Base-by-base conservation (phyloP, 1,284 basidiomycete species). In the Malassezia yamatoensis region DNA sequence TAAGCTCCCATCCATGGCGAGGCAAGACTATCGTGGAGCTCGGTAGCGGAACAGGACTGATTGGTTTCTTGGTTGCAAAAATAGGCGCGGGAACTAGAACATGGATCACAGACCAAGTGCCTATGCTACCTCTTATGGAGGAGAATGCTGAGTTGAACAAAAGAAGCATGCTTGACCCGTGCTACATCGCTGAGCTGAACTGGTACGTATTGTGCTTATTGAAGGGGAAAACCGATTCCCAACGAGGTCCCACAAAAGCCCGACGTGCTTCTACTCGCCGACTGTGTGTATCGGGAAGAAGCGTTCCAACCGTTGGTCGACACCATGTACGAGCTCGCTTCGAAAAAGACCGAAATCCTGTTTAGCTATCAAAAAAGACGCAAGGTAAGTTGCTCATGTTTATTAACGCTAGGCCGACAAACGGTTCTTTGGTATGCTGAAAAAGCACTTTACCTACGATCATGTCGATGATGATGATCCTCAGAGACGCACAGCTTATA, bases 281-380 rank as follows among this genome's bases (percentile, higher is more conserved):
- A 96, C 72, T 96, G 90, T 68, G 89, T 96, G 5, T 96, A 96
- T 77, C 88, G 89, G 64, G 90, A 94, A 67, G 71, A 76, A 16
- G 85, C 88, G 0, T 96, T 94, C 68, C 85, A 89, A 2, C 80
- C 91, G 13, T 81, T 96, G 1, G 85, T 91, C 1, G 76, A 85
- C 62, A 93, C 90, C 0, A 79, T 96, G 48, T 79, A 78, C 35
- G 81, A 84, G 40, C 80, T 94, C 16, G 70, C 79, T 8, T 76
- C 72, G 0, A 53, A 69, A 2, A 74, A 71, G 2, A 79, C 74
- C 49, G 75, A 77, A 20, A 83, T 54, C 75, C 89, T 73, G 41
- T 93, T 96, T 74, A 91, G 88, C 75, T 93, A 90, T 77, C 90
- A 91, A 77, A 93, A 93, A 72, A 81, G 90, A 46, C 81, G 90